These are phyloP conservation scores for Rhodamnia rubescens DNA, from an alignment of 345 rosid genomes.

Conservation along the genomic window DNA sequence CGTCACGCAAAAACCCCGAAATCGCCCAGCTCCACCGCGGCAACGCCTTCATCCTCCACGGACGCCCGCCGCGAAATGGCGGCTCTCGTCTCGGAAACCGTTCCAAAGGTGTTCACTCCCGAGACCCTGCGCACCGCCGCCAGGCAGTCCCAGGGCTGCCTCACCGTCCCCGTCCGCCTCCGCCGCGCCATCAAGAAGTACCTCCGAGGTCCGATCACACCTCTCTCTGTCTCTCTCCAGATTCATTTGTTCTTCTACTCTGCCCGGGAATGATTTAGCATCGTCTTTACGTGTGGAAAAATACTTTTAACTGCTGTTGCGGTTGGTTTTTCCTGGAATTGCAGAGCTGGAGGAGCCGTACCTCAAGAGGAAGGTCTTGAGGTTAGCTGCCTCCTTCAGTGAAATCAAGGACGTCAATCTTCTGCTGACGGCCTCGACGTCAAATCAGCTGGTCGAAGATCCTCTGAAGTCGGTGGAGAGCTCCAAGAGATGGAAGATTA, in stretches of 20 bases:
- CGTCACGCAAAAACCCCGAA: neutral
- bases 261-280: neutral
- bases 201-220: slow-evolving; percentile 38
- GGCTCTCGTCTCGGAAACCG: slow-evolving; percentile 21
- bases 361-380: slow-evolving; percentile 69
- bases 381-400: slow-evolving; percentile 57
- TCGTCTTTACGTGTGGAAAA: neutral
- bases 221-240: neutral
- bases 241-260: neutral
- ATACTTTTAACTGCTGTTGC: neutral
- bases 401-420: slow-evolving; percentile 55
- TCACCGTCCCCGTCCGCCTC: slow-evolving; percentile 64
- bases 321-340: neutral
- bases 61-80: slow-evolving; percentile 19
- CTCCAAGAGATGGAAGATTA: slow-evolving; percentile 80
- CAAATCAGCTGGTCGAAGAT: slow-evolving; percentile 63
- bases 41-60: neutral
- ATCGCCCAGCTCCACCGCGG: neutral
- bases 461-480: slow-evolving; percentile 70
- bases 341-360: slow-evolving; percentile 76
- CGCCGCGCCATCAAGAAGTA: slow-evolving; percentile 81
- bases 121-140: slow-evolving; percentile 61
- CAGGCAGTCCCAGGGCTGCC: slow-evolving; percentile 64
- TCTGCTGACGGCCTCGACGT: slow-evolving; percentile 35
- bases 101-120: slow-evolving; percentile 31